Evolutionary conservation across 306 rosid species (phyloP).

Genomic region (Sindora glabra): DNA sequence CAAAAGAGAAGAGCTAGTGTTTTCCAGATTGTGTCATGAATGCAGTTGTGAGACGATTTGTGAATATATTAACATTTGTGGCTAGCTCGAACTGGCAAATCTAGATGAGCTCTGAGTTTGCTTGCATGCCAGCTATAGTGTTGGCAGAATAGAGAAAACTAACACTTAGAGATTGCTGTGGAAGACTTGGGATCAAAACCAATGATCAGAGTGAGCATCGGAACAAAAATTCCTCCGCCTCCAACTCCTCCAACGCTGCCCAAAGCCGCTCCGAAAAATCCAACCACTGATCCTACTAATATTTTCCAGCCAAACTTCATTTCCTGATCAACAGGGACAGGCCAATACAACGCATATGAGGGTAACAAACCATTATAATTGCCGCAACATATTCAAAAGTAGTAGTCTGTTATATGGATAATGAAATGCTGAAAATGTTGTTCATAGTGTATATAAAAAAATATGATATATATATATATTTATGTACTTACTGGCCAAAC

Average conservation of each 20-base stretch:
- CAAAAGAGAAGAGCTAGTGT: no score
- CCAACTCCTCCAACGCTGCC: slow-evolving; percentile 92
- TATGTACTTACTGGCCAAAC: slow-evolving; percentile 72
- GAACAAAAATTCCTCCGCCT: slow-evolving; percentile 84
- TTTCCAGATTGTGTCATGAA: no score
- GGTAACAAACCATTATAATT: neutral
- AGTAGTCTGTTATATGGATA: neutral
- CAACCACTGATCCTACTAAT: slow-evolving; percentile 54
- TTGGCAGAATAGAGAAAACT: slow-evolving; percentile 20
- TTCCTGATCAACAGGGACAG: slow-evolving; percentile 43
- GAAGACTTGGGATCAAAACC: slow-evolving; percentile 90
- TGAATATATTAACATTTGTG: neutral
- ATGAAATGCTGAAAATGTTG: neutral
- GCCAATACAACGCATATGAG: slow-evolving; percentile 11
- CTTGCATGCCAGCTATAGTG: neutral
- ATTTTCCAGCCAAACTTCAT: slow-evolving; percentile 77
- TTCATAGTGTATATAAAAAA: no score
- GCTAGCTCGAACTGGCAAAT: neutral
- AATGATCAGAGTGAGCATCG: slow-evolving; percentile 73
- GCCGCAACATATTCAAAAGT: neutral
- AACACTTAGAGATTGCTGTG: slow-evolving; percentile 77
- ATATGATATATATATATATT: neutral
- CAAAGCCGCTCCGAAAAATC: slow-evolving; percentile 84
- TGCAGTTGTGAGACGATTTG: no score
- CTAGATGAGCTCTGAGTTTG: neutral